These are phyloP conservation scores for Aurinia saxatilis DNA, from an alignment of 345 rosid species.

Conservation along the genomic window DNA sequence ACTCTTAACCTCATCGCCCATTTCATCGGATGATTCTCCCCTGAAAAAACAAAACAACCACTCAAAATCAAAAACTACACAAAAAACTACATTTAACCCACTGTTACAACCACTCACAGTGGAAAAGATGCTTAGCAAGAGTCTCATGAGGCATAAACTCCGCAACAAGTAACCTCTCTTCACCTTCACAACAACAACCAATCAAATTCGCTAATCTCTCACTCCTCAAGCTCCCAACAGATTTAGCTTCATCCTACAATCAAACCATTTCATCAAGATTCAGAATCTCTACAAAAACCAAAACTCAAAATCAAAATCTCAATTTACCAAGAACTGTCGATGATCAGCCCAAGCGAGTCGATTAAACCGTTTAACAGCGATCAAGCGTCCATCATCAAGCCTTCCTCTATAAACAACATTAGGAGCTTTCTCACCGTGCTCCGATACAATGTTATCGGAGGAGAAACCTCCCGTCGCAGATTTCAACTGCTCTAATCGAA, in stretches of 20 bases:
- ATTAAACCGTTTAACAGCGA: constrained; percentile 90
- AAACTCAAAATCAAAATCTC: neutral
- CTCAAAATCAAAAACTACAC: neutral
- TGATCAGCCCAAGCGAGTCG: constrained; percentile 90
- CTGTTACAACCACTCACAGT: constrained; percentile 62
- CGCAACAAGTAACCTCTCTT: constrained; percentile 80
- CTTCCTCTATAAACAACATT: constrained; percentile 86
- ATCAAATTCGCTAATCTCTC: constrained; percentile 79
- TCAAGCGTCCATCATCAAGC: constrained; percentile 58
- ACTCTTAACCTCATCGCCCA: constrained; percentile 98
- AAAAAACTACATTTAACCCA: neutral
- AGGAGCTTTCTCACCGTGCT: constrained; percentile 96
- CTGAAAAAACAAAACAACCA: constrained; percentile 26
- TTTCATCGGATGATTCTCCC: constrained; percentile 98
- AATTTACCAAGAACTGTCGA: constrained; percentile 78
- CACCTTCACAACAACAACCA: constrained; percentile 87
- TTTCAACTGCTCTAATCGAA: constrained; percentile 64
- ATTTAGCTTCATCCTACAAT: constrained; percentile 88
- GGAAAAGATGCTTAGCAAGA: constrained; percentile 92
- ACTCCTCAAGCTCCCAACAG: constrained; percentile 85
- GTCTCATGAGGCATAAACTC: constrained; percentile 97
- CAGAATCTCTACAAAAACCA: neutral
- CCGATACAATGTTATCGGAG: constrained; percentile 83
- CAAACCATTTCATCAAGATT: neutral
- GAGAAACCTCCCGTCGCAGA: constrained; percentile 74